A percentile compares a stretch with the other conserved stretches of the same genome.
phyloP scores from a whole-genome alignment of 75 land plant genomes.

The Selaginella moellendorffii region DNA sequence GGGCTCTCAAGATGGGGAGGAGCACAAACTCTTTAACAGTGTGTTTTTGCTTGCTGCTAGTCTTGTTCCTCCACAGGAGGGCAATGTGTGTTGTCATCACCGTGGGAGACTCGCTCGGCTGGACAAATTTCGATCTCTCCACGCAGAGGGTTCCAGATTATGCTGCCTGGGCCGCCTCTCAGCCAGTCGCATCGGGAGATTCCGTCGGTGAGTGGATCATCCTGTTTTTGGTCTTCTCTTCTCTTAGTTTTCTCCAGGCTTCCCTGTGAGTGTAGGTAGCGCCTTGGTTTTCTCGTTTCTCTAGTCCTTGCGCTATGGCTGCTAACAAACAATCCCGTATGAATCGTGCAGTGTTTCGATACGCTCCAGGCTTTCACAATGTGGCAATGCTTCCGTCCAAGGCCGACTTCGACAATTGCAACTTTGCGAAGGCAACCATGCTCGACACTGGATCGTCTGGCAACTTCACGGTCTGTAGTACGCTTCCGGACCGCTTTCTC shows the following conservation, averaged over 20 bases:
- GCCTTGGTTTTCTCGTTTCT: no score
- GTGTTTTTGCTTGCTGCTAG: no score
- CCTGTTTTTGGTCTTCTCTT: no score
- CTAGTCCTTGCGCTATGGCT: neutral
- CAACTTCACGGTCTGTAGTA: neutral
- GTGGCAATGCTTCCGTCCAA: neutral
- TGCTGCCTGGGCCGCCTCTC: conserved; percentile 1
- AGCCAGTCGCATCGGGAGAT: conserved; percentile 1
- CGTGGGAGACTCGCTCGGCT: conserved; percentile 1
- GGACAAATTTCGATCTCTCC: conserved; percentile 4
- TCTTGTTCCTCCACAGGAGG: neutral
- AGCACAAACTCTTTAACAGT: no score
- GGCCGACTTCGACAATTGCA: conserved; percentile 2
- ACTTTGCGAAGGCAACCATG: neutral
- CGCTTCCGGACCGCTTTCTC: neutral
- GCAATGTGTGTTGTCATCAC: neutral
- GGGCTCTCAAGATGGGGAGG: no score
- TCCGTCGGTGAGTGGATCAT: conserved; percentile 5
- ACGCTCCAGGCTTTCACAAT: neutral
- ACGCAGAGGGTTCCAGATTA: conserved; percentile 9
- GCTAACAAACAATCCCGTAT: neutral
- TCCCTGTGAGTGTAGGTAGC: neutral
- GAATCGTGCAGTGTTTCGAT: conserved; percentile 4
- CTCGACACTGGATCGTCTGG: conserved; percentile 1
- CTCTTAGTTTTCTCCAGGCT: neutral